These are phyloP conservation scores for Cryptococcus neoformans DNA, from an alignment of 1,284 basidiomycete species.

Conservation along the genomic window DNA sequence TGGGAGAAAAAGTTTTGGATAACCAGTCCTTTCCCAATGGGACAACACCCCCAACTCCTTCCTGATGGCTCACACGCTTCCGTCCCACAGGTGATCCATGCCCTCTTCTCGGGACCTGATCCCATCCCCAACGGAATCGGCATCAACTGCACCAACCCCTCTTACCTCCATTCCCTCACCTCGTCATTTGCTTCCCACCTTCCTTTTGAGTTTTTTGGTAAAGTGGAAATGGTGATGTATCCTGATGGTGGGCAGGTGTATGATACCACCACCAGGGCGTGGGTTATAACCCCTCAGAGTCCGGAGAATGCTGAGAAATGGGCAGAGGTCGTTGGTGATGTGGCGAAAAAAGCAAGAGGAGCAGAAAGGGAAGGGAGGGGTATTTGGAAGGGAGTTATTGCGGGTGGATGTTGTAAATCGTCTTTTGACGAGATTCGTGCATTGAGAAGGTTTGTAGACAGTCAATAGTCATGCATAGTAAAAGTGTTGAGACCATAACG, in stretches of 20 bases:
- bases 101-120: slow-evolving; percentile 19
- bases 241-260: slow-evolving; percentile 67
- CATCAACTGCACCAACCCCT: slow-evolving; percentile 65
- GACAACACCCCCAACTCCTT: slow-evolving; percentile 55
- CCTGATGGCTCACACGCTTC: slow-evolving; percentile 19
- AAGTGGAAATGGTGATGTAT: slow-evolving; percentile 64
- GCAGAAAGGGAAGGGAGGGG: slow-evolving; percentile 2
- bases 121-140: slow-evolving; percentile 57
- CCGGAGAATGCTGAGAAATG: slow-evolving; percentile 43
- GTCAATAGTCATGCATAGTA: neutral
- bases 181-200: neutral
- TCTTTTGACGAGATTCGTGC: slow-evolving; percentile 57
- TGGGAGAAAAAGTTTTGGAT: slow-evolving; percentile 70
- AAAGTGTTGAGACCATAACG: neutral
- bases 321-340: slow-evolving; percentile 51
- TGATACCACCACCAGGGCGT: slow-evolving; percentile 55
- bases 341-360: slow-evolving; percentile 32
- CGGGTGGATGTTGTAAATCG: slow-evolving; percentile 71
- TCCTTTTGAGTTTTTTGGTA: neutral
- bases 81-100: slow-evolving; percentile 50
- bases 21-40: slow-evolving; percentile 62
- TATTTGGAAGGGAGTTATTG: slow-evolving; percentile 58
- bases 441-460: slow-evolving; percentile 13
- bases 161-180: slow-evolving; percentile 10
- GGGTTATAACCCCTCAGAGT: slow-evolving; percentile 40